These are phyloP conservation scores for Metschnikowia drakensbergensis DNA, from an alignment of 805 yeast genomes.

Conservation along the genomic window DNA sequence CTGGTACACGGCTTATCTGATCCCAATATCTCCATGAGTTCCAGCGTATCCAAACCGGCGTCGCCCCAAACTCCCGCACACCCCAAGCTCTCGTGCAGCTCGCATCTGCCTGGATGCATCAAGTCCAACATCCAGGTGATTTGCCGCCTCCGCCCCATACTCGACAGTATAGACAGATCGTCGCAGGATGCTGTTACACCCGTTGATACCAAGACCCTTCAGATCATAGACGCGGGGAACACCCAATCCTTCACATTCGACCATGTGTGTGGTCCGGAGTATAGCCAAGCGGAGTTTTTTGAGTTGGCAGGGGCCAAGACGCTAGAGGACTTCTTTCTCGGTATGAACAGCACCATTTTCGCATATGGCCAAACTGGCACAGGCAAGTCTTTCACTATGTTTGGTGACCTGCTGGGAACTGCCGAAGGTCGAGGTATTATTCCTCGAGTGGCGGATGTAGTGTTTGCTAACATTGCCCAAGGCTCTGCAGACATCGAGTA, in stretches of 20 bases:
- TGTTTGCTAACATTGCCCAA: constrained; percentile 52
- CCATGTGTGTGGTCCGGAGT: constrained; percentile 49
- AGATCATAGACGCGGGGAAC: constrained; percentile 26
- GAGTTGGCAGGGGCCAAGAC: constrained; percentile 56
- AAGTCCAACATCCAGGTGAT: constrained; percentile 55
- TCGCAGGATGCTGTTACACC: constrained; percentile 18
- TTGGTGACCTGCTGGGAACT: constrained; percentile 41
- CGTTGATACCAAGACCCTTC: constrained; percentile 25
- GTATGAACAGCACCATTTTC: constrained; percentile 72
- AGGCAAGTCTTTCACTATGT: constrained; percentile 75
- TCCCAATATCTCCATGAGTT: background rate
- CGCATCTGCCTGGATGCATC: background rate
- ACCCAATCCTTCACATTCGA: constrained; percentile 55
- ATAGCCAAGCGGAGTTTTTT: constrained; percentile 58
- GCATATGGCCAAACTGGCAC: constrained; percentile 81
- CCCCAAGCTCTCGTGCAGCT: background rate
- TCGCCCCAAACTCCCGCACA: constrained; percentile 6
- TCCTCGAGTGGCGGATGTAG: constrained; percentile 64
- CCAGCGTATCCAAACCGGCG: background rate
- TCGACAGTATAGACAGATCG: constrained; percentile 25
- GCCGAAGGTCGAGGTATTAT: constrained; percentile 52
- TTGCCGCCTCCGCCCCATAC: constrained; percentile 67
- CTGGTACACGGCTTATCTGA: background rate
- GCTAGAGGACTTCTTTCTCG: constrained; percentile 65
- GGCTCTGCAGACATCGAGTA: constrained; percentile 53